phyloP scores from a whole-genome alignment of 345 rosid genomes.

The Viola odorata region DNA sequence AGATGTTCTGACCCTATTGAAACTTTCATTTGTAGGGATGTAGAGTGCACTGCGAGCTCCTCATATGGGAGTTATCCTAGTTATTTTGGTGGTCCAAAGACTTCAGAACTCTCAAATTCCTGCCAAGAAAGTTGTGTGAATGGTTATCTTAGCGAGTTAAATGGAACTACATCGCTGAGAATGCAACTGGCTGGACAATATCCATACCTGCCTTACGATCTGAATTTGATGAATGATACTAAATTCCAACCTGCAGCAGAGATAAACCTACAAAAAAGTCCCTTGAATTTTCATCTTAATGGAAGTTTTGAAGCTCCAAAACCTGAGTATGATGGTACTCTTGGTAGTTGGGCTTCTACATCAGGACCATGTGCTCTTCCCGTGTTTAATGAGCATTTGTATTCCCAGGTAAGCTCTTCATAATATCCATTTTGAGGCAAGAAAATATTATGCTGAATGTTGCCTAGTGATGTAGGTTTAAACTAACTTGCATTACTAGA shows the following conservation, averaged over 20 bases:
- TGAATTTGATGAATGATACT: slow-evolving; percentile 37
- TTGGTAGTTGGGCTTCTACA: slow-evolving; percentile 52
- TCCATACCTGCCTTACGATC: slow-evolving; percentile 41
- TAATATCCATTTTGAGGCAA: not conserved
- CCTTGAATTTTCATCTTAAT: slow-evolving; percentile 45
- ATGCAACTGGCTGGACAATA: slow-evolving; percentile 42
- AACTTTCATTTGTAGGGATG: slow-evolving; percentile 39
- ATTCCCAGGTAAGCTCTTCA: slow-evolving; percentile 40
- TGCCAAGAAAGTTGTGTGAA: slow-evolving; percentile 50
- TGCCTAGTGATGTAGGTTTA: too few species aligned
- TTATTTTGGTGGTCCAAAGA: slow-evolving; percentile 51
- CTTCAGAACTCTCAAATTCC: slow-evolving; percentile 55
- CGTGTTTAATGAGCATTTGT: slow-evolving; percentile 51
- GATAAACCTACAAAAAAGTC: slow-evolving; percentile 44
- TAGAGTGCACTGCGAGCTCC: slow-evolving; percentile 64
- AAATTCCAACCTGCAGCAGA: slow-evolving; percentile 45
- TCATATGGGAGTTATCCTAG: slow-evolving; percentile 71
- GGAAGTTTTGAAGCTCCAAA: slow-evolving; percentile 54
- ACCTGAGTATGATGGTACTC: slow-evolving; percentile 36
- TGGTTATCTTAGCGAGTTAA: slow-evolving; percentile 48
- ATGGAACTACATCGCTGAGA: slow-evolving; percentile 40
- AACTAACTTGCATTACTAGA: too few species aligned
- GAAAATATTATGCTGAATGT: too few species aligned
- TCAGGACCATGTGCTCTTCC: slow-evolving; percentile 49
- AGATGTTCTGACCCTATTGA: not conserved